Evolutionary conservation across 805 yeast species (phyloP).

Genomic region (Teunomyces lycoperdinae): DNA sequence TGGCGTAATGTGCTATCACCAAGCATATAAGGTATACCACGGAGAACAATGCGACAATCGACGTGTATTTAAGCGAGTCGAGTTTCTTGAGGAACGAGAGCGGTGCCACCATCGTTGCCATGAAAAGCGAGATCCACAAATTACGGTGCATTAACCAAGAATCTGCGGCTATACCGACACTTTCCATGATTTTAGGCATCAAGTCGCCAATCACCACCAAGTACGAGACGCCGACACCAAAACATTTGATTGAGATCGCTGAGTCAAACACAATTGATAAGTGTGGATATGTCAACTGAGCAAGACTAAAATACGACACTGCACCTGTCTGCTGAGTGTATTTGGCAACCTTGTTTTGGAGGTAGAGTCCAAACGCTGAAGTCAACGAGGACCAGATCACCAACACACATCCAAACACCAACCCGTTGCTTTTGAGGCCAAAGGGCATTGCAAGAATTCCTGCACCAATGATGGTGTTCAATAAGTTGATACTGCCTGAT

Average conservation of each 20-base stretch:
- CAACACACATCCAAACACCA: conserved; percentile 53
- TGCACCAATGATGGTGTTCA: conserved; percentile 79
- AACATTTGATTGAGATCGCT: conserved; percentile 74
- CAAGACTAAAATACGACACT: conserved; percentile 43
- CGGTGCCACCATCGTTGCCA: conserved; percentile 58
- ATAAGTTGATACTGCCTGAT: conserved; percentile 49
- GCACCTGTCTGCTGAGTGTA: conserved; percentile 42
- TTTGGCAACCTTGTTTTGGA: conserved; percentile 60
- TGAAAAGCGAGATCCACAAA: conserved; percentile 53
- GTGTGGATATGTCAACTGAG: conserved; percentile 66
- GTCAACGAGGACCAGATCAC: conserved; percentile 61
- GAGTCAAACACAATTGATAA: conserved; percentile 67
- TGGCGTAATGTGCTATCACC: conserved; percentile 49
- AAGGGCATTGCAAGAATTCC: conserved; percentile 76
- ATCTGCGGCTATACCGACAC: conserved; percentile 24
- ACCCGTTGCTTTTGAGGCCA: conserved; percentile 67
- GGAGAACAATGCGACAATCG: conserved; percentile 65
- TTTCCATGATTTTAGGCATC: conserved; percentile 57
- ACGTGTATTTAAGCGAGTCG: conserved; percentile 69
- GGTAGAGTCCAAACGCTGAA: conserved; percentile 64
- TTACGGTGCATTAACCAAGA: conserved; percentile 34
- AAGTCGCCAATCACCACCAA: conserved; percentile 74
- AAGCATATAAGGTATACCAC: conserved; percentile 59
- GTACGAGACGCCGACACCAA: conserved; percentile 73
- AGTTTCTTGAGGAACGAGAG: conserved; percentile 57